Evolutionary conservation across 2,329 filamentous ascomycete genomes (phyloP).

Genomic region (Fusarium nurragi): DNA sequence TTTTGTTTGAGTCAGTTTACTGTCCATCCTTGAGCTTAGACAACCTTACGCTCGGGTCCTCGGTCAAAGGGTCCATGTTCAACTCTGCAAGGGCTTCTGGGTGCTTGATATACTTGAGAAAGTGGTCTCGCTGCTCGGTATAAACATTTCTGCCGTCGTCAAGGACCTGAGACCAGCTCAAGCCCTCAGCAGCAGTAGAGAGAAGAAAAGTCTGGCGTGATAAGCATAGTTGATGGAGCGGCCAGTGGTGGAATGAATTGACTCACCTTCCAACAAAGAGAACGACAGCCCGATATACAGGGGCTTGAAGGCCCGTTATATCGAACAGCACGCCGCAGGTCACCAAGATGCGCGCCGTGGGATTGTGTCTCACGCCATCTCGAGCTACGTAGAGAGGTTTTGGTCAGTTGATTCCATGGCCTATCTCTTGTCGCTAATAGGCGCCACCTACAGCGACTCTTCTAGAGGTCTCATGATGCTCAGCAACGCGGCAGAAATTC

Average conservation of each 20-base stretch:
- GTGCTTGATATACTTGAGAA: conserved; percentile 83
- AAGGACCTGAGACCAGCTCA: conserved; percentile 75
- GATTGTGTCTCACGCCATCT: conserved; percentile 74
- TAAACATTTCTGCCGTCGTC: conserved; percentile 79
- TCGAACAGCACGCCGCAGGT: conserved; percentile 72
- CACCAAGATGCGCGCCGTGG: conserved; percentile 65
- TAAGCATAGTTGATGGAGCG: conserved; percentile 18
- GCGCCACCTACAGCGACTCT: conserved; percentile 50
- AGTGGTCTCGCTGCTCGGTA: conserved; percentile 73
- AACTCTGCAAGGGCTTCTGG: conserved; percentile 79
- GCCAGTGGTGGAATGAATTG: not conserved
- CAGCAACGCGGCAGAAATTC: not conserved
- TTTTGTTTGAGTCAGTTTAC: conserved; percentile 50
- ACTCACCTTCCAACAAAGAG: conserved; percentile 88
- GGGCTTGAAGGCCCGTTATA: conserved; percentile 67
- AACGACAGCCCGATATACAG: conserved; percentile 78
- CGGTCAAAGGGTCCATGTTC: conserved; percentile 82
- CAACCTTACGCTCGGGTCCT: conserved; percentile 69
- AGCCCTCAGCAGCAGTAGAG: conserved; percentile 71
- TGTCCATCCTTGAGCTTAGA: not conserved
- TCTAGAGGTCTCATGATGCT: conserved; percentile 51
- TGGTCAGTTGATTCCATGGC: conserved; percentile 38
- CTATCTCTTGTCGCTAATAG: conserved; percentile 3
- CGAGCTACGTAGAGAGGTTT: conserved; percentile 55
- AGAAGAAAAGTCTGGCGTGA: conserved; percentile 76